phyloP scores from a whole-genome alignment of 108 stramenopile genomes.

The Cylindrotheca closterium region DNA sequence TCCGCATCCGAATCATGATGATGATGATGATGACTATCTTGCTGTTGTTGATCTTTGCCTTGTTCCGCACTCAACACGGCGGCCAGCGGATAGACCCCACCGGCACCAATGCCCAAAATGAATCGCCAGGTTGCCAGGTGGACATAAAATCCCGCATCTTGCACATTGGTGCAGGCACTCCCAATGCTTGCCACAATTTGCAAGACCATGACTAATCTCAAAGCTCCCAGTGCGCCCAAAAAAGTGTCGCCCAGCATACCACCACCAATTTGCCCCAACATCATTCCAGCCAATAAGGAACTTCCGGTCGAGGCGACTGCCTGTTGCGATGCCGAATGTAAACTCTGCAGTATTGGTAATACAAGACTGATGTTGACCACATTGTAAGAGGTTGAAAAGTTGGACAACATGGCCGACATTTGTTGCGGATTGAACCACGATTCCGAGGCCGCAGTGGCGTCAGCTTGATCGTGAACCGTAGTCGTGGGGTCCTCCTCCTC shows the following conservation, averaged over 20 bases:
- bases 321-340: conserved; percentile 11
- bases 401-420: conserved; percentile 80
- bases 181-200: conserved; percentile 75
- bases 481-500: conserved; percentile 3
- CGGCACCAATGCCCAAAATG: conserved; percentile 78
- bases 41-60: conserved; percentile 1
- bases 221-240: conserved; percentile 60
- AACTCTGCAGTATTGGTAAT: conserved; percentile 60
- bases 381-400: conserved; percentile 89
- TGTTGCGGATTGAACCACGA: conserved; percentile 27
- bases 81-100: conserved; percentile 88
- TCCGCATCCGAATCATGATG: background rate
- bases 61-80: conserved; percentile 80
- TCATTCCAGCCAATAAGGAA: conserved; percentile 85
- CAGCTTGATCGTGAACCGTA: background rate
- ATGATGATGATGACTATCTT: background rate
- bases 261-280: conserved; percentile 81
- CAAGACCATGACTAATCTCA: conserved; percentile 70
- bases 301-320: conserved; percentile 46
- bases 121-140: conserved; percentile 69
- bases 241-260: conserved; percentile 77
- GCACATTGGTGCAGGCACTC: conserved; percentile 34
- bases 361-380: conserved; percentile 82
- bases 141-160: conserved; percentile 30
- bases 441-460: background rate